Evolutionary conservation across 495 filamentous ascomycete genomes (phyloP), one percentile per base, ranked within the genome.

Genomic region (Glonium stellatum): DNA sequence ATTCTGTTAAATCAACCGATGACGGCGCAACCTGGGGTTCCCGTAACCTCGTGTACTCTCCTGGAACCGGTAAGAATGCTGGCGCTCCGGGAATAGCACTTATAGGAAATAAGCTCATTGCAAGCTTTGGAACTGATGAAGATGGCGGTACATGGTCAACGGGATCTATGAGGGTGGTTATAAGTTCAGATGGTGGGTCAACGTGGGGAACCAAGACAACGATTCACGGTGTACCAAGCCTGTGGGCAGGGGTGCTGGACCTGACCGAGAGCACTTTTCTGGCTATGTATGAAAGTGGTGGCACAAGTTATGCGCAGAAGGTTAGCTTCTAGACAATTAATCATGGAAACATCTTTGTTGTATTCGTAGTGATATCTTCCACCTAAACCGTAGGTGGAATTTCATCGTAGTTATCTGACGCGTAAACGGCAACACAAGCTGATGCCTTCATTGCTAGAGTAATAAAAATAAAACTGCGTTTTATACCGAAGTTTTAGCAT

Each of bases 71-170:
- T 37, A 63, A 59, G 19, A 78, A 81, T 61, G 82, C 82, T 0
- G 82, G 82, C 10, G 78, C 84, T 21, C 84, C 84, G 35, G 79
- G 84, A 64, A 77, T 87, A 31, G 68, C 76, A 15, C 79, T 78
- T 11, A 80, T 78, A 0, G 82, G 84, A 41, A 81, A 79, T 9
- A 79, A 76, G 1, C 55, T 87, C 52, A 81, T 80, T 1, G 75
- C 75, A 0, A 78, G 79, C 35, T 86, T 86, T 64, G 81, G 83
- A 79, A 86, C 82, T 0, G 79, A 86, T 60, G 83, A 86, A 59
- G 80, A 83, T 59, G 57, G 42, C 6, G 59, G 55, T 27, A 68
- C 22, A 68, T 57, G 50, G 61, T 69, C 25, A 63, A 23, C 25
- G 6, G 61, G 56, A 12, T 37, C 56, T 0, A 49, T 64, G 31